Base-by-base conservation (phyloP, 768 basidiomycete species). In the Termitomyces eurrhizus region DNA sequence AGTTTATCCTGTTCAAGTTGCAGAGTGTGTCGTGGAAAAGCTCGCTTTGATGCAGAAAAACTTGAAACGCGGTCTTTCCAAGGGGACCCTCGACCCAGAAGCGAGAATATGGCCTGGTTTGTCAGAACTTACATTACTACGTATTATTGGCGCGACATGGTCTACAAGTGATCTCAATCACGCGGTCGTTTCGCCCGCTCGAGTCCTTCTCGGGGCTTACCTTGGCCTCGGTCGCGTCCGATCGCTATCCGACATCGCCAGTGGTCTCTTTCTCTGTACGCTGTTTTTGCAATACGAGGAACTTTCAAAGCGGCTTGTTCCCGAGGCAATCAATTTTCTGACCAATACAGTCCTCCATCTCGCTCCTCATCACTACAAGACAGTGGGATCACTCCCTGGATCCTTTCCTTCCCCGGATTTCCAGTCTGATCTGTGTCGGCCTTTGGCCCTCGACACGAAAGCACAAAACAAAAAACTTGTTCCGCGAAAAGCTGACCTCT, bases 161-260 rank as follows among this genome's bases (percentile, higher is more conserved):
- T 90, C 95, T 3, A 94, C 95, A 2, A 96, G 93, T 70, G 97
- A 99, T 74, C 82, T 96, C 74, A 89, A 88, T 55, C 95, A 99
- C 72, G 84, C 87, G 0, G 94, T 98, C 50, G 78, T 93, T 21
- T 90, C 92, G 0, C 93, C 95, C 0, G 83, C 95, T 0, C 84
- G 93, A 53, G 75, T 98, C 18, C 82, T 98, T 57, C 91, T 97
- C 78, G 93, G 91, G 1, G 88, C 93, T 50, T 98, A 98, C 70
- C 87, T 99, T 18, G 88, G 88, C 8, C 79, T 99, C 33, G 83
- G 86, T 57, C 87, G 94, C 4, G 82, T 98, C 1, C 83, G 95
- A 54, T 84, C 85, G 12, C 68, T 92, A 16, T 62, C 73, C 18
- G 95, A 99, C 72, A 68, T 98, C 53, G 81, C 89, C 1, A 89